phyloP scores from a whole-genome alignment of 2,329 filamentous ascomycete genomes.

The Knufia fluminis region DNA sequence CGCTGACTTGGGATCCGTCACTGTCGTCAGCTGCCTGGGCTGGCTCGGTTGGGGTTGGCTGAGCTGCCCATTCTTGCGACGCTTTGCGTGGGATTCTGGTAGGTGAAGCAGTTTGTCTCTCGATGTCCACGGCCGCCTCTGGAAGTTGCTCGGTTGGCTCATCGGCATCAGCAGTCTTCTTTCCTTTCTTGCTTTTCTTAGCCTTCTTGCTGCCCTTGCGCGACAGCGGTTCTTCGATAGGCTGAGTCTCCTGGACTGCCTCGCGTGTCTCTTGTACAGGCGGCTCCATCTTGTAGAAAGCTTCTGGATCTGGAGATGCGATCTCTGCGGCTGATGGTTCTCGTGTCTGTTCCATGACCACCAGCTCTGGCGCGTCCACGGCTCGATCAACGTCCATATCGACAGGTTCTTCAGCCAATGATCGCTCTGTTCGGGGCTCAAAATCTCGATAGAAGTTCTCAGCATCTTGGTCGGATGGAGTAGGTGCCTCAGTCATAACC shows the following conservation, averaged over 20 bases:
- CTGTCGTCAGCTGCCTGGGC: conserved; percentile 10
- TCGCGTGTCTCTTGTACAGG: not conserved
- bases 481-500: conserved; percentile 20
- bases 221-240: not conserved
- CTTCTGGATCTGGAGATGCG: conserved; percentile 4
- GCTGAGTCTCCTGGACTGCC: not conserved
- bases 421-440: not conserved
- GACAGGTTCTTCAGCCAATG: not conserved
- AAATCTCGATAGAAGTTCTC: conserved; percentile 2
- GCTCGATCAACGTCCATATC: not conserved
- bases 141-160: not conserved
- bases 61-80: conserved; percentile 6
- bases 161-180: conserved; percentile 1
- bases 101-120: conserved; percentile 11
- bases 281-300: conserved; percentile 2
- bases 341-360: not conserved
- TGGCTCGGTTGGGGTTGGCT: not conserved
- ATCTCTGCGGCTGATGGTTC: not conserved
- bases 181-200: conserved; percentile 13
- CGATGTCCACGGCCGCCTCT: conserved; percentile 12
- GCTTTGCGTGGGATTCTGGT: conserved; percentile 6
- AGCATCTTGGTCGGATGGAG: not conserved
- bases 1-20: conserved; percentile 20
- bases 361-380: not conserved
- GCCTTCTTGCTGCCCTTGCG: conserved; percentile 8